Evolutionary conservation across 106 monocot species (phyloP).

Genomic region (Acorus calamus): DNA sequence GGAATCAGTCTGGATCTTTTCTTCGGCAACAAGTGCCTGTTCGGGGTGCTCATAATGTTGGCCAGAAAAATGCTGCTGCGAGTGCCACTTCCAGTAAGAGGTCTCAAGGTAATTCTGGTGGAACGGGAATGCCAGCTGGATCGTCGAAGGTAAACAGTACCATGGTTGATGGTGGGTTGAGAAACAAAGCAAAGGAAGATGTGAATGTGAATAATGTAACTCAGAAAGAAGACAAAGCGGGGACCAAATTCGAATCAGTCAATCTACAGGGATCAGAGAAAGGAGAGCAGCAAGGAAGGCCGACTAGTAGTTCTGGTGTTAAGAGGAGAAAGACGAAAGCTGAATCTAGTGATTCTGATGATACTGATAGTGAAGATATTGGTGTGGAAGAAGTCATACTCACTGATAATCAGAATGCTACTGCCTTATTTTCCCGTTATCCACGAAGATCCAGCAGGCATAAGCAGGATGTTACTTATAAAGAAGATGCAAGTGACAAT

Average conservation of each 20-base stretch:
- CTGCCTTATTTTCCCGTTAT: neutral
- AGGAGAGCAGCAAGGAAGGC: neutral
- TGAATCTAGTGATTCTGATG: slow-evolving; percentile 12
- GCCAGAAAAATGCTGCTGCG: slow-evolving; percentile 16
- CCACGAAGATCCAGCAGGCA: slow-evolving; percentile 33
- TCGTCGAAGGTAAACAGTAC: no score
- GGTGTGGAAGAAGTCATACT: neutral
- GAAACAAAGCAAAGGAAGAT: slow-evolving; percentile 4
- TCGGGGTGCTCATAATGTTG: slow-evolving; percentile 7
- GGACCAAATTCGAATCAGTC: slow-evolving; percentile 4
- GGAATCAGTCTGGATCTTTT: neutral
- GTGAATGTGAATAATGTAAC: slow-evolving; percentile 3
- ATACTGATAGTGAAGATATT: slow-evolving; percentile 8
- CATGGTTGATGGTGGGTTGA: neutral
- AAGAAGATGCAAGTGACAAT: slow-evolving; percentile 27
- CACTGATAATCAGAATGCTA: slow-evolving; percentile 1
- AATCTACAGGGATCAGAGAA: neutral
- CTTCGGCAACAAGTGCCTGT: no score
- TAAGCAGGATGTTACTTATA: slow-evolving; percentile 29
- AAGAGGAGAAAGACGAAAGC: slow-evolving; percentile 6
- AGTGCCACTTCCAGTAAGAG: slow-evolving; percentile 2
- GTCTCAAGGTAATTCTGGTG: neutral
- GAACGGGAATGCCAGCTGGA: neutral
- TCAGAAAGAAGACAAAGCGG: neutral
- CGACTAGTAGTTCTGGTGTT: slow-evolving; percentile 1